Evolutionary conservation across 1,139 yeast genomes (phyloP).

Genomic region (Candida sanyaensis): DNA sequence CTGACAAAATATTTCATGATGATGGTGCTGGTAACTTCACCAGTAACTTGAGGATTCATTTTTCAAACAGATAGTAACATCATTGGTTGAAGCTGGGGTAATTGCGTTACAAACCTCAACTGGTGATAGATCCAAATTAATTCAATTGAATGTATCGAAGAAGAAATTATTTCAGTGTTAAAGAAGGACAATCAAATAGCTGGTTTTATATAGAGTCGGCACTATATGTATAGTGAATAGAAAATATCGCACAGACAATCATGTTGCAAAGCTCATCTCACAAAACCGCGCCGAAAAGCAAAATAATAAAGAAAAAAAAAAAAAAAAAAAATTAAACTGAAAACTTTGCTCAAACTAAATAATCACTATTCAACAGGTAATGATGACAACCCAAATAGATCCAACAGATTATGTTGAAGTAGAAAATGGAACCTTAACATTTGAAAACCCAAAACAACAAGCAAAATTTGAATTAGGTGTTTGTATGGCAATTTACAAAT

Average conservation of each 20-base stretch:
- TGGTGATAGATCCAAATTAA: conserved; percentile 65
- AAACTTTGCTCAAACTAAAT: not conserved
- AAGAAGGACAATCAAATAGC: conserved; percentile 48
- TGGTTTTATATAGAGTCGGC: conserved; percentile 6
- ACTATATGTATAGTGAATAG: not conserved
- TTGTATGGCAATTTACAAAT: conserved; percentile 80
- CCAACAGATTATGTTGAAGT: conserved; percentile 50
- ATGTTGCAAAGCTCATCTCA: conserved; percentile 1
- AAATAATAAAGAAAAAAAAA: no score
- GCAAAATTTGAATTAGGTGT: conserved; percentile 92
- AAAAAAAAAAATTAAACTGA: conserved; percentile 3
- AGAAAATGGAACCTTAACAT: conserved; percentile 44
- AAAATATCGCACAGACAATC: not conserved
- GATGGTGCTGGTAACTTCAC: not conserved
- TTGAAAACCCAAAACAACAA: conserved; percentile 67
- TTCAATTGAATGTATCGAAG: conserved; percentile 72
- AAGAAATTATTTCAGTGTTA: conserved; percentile 63
- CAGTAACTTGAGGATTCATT: conserved; percentile 34
- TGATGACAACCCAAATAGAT: conserved; percentile 29
- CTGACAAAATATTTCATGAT: conserved; percentile 7
- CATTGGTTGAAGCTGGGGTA: conserved; percentile 78
- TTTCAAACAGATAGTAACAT: conserved; percentile 60
- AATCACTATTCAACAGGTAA: not conserved
- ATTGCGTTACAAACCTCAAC: conserved; percentile 64
- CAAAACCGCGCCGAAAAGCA: not conserved